phyloP scores from a whole-genome alignment of 345 rosid genomes.

The Cardamine resedifolia region DNA sequence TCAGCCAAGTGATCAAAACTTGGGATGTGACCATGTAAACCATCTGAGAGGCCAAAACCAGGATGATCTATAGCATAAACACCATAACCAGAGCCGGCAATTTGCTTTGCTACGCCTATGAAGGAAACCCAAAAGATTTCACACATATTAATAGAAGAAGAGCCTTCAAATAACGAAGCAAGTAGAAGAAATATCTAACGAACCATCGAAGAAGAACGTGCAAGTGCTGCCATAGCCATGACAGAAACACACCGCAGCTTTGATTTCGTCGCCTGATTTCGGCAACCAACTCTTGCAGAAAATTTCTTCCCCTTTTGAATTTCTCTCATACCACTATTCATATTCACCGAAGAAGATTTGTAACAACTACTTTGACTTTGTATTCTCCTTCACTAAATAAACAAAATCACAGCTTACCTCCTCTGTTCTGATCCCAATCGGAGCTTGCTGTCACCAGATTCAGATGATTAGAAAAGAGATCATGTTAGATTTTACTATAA shows the following conservation, averaged over 20 bases:
- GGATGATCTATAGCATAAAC: slow-evolving; percentile 93
- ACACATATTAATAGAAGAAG: neutral
- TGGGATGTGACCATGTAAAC: slow-evolving; percentile 85
- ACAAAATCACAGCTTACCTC: slow-evolving; percentile 55
- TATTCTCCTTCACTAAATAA: neutral
- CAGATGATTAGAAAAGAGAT: slow-evolving; percentile 1
- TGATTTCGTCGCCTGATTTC: slow-evolving; percentile 49
- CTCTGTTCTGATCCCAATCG: slow-evolving; percentile 66
- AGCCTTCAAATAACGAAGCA: neutral
- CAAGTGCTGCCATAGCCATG: slow-evolving; percentile 99
- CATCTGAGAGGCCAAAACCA: slow-evolving; percentile 90
- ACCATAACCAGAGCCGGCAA: slow-evolving; percentile 70
- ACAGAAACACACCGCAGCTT: slow-evolving; percentile 71
- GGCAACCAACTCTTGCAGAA: slow-evolving; percentile 93
- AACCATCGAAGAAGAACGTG: slow-evolving; percentile 98
- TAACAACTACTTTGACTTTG: neutral
- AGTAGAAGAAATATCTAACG: slow-evolving; percentile 22
- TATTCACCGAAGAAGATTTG: slow-evolving; percentile 6
- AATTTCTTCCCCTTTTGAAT: slow-evolving; percentile 65
- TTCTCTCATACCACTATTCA: slow-evolving; percentile 76
- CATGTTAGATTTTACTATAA: neutral
- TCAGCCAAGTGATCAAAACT: slow-evolving; percentile 72
- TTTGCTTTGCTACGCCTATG: slow-evolving; percentile 74
- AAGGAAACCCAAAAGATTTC: neutral
- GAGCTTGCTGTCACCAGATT: slow-evolving; percentile 59